Conservation (phyloP, 352 stramenopile species). For the Globisporangium nodosum region DNA sequence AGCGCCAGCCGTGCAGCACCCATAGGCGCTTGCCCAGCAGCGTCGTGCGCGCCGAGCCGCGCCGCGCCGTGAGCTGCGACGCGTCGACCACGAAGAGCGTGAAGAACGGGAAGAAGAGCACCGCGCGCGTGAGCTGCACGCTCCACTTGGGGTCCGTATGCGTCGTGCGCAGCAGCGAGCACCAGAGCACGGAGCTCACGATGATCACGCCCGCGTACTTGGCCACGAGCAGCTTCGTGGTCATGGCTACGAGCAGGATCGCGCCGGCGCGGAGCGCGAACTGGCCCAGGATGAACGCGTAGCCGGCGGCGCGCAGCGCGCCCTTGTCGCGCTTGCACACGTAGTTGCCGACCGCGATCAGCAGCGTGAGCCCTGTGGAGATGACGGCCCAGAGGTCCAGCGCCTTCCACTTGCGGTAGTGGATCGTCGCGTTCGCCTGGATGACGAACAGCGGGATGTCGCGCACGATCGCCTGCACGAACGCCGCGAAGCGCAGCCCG, state of each 20-base stretch:
- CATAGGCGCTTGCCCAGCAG: slow-evolving; percentile 32
- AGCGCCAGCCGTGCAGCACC: slow-evolving; percentile 43
- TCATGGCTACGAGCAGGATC: slow-evolving; percentile 66
- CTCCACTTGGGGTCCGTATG: slow-evolving; percentile 23
- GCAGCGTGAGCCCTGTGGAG: slow-evolving; percentile 43
- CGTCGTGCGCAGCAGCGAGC: slow-evolving; percentile 29
- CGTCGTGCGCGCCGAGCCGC: slow-evolving; percentile 24
- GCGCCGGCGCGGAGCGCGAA: slow-evolving; percentile 51
- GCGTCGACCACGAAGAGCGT: slow-evolving; percentile 55
- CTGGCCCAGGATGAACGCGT: slow-evolving; percentile 49
- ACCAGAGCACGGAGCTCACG: slow-evolving; percentile 27
- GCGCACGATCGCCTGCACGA: slow-evolving; percentile 63
- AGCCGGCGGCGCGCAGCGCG: slow-evolving; percentile 25
- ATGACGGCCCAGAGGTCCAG: slow-evolving; percentile 55
- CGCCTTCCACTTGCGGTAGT: slow-evolving; percentile 75
- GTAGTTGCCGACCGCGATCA: slow-evolving; percentile 35
- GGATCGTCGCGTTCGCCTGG: slow-evolving; percentile 70
- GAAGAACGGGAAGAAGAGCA: slow-evolving; percentile 68
- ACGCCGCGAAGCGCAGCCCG: slow-evolving; percentile 43
- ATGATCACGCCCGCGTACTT: slow-evolving; percentile 31
- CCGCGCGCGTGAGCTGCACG: slow-evolving; percentile 34
- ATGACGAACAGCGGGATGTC: slow-evolving; percentile 71
- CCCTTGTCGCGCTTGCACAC: slow-evolving; percentile 37
- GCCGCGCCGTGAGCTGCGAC: slow-evolving; percentile 29
- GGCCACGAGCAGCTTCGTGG: slow-evolving; percentile 35